Evolutionary conservation across 805 yeast species (phyloP).

Genomic region (Cyberlindnera saturnus): DNA sequence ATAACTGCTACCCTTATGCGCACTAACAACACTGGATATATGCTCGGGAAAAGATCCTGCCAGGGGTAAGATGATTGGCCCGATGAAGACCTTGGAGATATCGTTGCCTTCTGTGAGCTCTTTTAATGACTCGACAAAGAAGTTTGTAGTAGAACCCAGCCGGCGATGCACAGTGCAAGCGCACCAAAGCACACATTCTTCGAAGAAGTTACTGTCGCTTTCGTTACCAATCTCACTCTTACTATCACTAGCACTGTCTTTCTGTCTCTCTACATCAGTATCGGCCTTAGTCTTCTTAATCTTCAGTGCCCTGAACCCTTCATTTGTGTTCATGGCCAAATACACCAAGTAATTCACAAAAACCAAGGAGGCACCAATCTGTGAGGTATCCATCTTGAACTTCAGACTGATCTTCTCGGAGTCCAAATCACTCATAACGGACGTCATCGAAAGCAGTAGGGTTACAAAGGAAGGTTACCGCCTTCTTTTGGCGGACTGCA

Average conservation of each 20-base stretch:
- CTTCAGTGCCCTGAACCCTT: conserved; percentile 15
- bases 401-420: conserved; percentile 7
- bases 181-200: conserved; percentile 18
- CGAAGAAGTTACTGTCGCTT: conserved; percentile 5
- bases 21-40: conserved; percentile 16
- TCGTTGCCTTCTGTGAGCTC: conserved; percentile 15
- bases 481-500: conserved; percentile 11
- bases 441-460: conserved; percentile 12
- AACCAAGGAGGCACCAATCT: conserved; percentile 17
- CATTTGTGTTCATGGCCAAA: conserved; percentile 16
- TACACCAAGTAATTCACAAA: conserved; percentile 17
- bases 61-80: conserved; percentile 19
- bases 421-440: conserved; percentile 16
- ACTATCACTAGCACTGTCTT: conserved; percentile 3
- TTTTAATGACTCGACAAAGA: conserved; percentile 20
- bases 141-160: conserved; percentile 18
- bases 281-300: conserved; percentile 7
- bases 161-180: conserved; percentile 16
- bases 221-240: not conserved
- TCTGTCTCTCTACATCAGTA: conserved; percentile 2
- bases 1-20: conserved; percentile 18
- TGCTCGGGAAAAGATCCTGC: conserved; percentile 23
- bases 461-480: conserved; percentile 14
- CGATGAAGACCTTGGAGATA: conserved; percentile 20
- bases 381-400: conserved; percentile 18